Evolutionary conservation across 1,139 yeast genomes (phyloP).

Genomic region (Nakaseomyces kungkrabaensis): DNA sequence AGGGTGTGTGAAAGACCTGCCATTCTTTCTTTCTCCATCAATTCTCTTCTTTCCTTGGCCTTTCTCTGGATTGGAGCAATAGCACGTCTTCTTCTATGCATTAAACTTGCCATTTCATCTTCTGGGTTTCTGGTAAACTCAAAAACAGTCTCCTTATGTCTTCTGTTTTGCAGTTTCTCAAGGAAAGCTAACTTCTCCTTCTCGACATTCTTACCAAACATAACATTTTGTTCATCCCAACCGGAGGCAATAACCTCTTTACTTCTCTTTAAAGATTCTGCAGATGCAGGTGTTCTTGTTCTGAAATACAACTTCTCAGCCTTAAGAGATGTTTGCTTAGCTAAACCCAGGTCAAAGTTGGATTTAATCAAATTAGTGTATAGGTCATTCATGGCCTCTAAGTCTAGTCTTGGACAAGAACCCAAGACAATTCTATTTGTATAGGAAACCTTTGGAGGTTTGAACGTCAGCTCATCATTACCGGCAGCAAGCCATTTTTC

Average conservation of each 20-base stretch:
- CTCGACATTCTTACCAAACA: slow-evolving; percentile 67
- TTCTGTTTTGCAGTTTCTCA: slow-evolving; percentile 57
- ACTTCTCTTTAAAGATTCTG: slow-evolving; percentile 73
- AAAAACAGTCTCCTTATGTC: slow-evolving; percentile 81
- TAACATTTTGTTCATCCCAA: slow-evolving; percentile 82
- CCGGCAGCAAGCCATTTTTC: slow-evolving; percentile 36
- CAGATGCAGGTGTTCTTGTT: slow-evolving; percentile 79
- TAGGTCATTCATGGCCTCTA: slow-evolving; percentile 69
- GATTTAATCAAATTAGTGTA: slow-evolving; percentile 51
- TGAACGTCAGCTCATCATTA: slow-evolving; percentile 28
- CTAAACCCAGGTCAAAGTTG: slow-evolving; percentile 58
- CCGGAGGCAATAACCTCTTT: slow-evolving; percentile 70
- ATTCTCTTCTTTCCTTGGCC: slow-evolving; percentile 59
- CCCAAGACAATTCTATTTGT: slow-evolving; percentile 78
- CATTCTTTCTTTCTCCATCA: slow-evolving; percentile 61
- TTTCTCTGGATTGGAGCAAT: slow-evolving; percentile 79
- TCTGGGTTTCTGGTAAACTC: slow-evolving; percentile 66
- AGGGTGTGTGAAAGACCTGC: slow-evolving; percentile 68
- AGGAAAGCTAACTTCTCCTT: slow-evolving; percentile 65
- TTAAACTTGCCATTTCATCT: slow-evolving; percentile 66
- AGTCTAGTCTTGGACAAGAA: slow-evolving; percentile 57
- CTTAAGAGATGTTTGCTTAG: slow-evolving; percentile 65
- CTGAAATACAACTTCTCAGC: slow-evolving; percentile 84
- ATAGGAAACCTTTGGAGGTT: slow-evolving; percentile 54
- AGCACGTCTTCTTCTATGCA: slow-evolving; percentile 79